Conservation (phyloP, 345 rosid genomes). For the Eucalyptus victrix region DNA sequence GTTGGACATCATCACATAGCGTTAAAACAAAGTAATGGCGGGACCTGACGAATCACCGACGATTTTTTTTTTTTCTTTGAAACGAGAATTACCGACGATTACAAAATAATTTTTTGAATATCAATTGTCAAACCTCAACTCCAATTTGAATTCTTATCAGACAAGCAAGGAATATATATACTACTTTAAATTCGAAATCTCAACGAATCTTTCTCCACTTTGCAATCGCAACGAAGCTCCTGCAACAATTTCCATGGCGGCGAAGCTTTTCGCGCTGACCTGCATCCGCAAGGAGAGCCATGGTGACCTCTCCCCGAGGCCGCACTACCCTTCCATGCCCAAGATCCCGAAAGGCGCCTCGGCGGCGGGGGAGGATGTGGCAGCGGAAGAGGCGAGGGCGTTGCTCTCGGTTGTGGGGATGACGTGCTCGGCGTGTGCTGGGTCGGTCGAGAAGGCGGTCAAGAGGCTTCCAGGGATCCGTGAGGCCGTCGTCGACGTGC, state of each 20-base stretch:
- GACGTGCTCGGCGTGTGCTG: conserved; percentile 92
- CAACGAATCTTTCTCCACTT: not conserved
- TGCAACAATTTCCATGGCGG: conserved; percentile 31
- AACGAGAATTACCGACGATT: not conserved
- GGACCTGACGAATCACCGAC: not conserved
- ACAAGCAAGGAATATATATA: not conserved
- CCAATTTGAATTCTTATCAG: not conserved
- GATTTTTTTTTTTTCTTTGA: too few relatives aligned
- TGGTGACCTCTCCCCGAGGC: conserved; percentile 29
- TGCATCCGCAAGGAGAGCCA: conserved; percentile 51
- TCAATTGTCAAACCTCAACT: not conserved
- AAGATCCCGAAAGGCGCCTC: conserved; percentile 48
- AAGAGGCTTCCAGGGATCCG: conserved; percentile 78
- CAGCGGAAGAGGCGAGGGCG: conserved; percentile 25
- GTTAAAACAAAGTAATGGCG: not conserved
- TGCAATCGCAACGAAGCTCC: not conserved
- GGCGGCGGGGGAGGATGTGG: conserved; percentile 2
- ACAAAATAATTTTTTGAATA: not conserved
- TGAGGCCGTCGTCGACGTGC: conserved; percentile 67
- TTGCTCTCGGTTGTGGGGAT: conserved; percentile 64
- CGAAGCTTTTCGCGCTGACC: conserved; percentile 45
- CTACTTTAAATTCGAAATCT: not conserved
- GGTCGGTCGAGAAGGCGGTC: conserved; percentile 83
- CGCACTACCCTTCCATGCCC: conserved; percentile 58
- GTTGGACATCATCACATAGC: not conserved